phyloP scores from a whole-genome alignment of 139 green algal species.

The Picochlorum sp. region DNA sequence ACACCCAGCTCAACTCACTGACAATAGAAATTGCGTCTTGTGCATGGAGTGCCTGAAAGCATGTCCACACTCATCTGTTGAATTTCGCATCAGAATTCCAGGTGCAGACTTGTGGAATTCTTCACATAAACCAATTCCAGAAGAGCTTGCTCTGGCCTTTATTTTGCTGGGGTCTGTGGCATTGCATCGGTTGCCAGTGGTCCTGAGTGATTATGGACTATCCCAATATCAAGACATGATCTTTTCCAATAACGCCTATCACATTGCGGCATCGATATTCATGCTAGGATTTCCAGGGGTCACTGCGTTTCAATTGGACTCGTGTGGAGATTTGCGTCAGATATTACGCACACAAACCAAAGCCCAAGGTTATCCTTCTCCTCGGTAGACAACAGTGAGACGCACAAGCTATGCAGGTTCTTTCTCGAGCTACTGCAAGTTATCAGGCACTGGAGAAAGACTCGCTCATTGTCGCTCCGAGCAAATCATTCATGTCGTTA shows the following conservation, averaged over 20 bases:
- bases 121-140: conserved; percentile 39
- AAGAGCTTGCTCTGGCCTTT: conserved; percentile 57
- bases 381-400: not conserved
- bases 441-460: not conserved
- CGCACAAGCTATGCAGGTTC: not conserved
- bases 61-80: conserved; percentile 45
- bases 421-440: not conserved
- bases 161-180: conserved; percentile 61
- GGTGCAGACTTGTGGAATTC: conserved; percentile 50
- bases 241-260: conserved; percentile 5
- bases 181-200: conserved; percentile 42
- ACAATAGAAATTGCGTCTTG: conserved; percentile 69
- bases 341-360: not conserved
- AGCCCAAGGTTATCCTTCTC: not conserved
- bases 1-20: conserved; percentile 62
- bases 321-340: conserved; percentile 3
- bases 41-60: conserved; percentile 69
- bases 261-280: conserved; percentile 30
- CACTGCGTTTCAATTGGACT: conserved; percentile 34
- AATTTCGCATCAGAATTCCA: conserved; percentile 50
- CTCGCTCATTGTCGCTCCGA: not conserved
- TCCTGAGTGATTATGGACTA: conserved; percentile 27
- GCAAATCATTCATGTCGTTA: conserved; percentile 44
- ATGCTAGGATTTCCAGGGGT: conserved; percentile 38
- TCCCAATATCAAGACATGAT: not conserved